Percentiles rank a stretch among this genome's conserved stretches.
Evolutionary conservation across 805 yeast species (phyloP).

Genomic region (Ogataea saltuana): DNA sequence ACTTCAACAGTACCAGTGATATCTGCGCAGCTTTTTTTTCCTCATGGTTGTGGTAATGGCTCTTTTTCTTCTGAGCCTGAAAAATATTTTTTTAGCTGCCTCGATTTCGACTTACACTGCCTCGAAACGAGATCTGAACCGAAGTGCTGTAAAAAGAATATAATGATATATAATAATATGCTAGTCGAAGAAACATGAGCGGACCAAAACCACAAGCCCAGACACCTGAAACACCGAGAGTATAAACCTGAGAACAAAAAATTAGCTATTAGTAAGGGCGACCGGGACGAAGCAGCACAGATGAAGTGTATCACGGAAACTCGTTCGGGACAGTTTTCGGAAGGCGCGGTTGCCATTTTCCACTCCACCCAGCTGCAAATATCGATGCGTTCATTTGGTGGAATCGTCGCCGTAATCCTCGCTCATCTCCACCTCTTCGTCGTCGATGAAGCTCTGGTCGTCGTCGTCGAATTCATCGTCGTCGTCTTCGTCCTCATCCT

Average conservation of each 20-base stretch:
- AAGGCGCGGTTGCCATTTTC: background rate
- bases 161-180: no score
- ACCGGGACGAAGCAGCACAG: no score
- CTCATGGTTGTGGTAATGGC: no score
- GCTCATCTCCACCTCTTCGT: conserved; percentile 45
- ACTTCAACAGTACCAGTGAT: background rate
- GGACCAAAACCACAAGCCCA: conserved; percentile 1
- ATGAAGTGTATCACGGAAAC: background rate
- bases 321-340: background rate
- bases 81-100: background rate
- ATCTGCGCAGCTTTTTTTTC: no score
- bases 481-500: conserved; percentile 55
- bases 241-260: conserved; percentile 6
- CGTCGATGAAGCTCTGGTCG: conserved; percentile 44
- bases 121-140: no score
- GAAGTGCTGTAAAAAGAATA: no score
- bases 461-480: conserved; percentile 54
- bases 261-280: conserved; percentile 4
- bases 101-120: no score
- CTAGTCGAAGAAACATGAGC: conserved; percentile 1
- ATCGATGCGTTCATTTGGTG: conserved; percentile 20
- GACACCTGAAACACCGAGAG: conserved; percentile 1
- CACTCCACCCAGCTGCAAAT: no score
- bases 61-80: background rate
- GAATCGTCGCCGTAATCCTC: conserved; percentile 46